Evolutionary conservation across 352 stramenopile species (phyloP).

Genomic region (Phytophthora foliorum): DNA sequence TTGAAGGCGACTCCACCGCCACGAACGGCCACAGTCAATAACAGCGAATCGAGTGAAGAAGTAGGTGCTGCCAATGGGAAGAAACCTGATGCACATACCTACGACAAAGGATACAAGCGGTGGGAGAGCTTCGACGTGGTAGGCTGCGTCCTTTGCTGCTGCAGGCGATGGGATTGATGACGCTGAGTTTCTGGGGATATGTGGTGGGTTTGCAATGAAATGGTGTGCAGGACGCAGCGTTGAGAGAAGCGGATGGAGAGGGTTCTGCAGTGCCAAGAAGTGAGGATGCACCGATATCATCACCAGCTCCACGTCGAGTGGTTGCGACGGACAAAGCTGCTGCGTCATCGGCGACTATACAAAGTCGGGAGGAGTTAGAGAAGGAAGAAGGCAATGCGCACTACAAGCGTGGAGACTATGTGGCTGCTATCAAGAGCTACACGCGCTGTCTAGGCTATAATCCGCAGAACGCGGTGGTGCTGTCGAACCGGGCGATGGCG

Average conservation of each 20-base stretch:
- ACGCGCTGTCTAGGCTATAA: constrained; percentile 86
- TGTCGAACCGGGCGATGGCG: constrained; percentile 93
- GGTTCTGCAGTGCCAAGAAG: not conserved
- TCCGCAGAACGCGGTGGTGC: constrained; percentile 72
- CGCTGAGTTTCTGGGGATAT: not conserved
- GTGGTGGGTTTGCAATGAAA: not conserved
- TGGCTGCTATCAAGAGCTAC: constrained; percentile 92
- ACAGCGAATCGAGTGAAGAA: not conserved
- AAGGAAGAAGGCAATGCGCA: constrained; percentile 93
- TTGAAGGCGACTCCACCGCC: constrained; percentile 28
- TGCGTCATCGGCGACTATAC: not conserved
- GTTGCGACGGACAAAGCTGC: constrained; percentile 11
- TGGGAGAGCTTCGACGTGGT: constrained; percentile 93
- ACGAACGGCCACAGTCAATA: constrained; percentile 22
- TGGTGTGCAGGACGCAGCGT: constrained; percentile 51
- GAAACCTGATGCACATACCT: constrained; percentile 74
- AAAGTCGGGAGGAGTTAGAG: constrained; percentile 77
- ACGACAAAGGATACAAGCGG: constrained; percentile 92
- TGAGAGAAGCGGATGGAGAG: constrained; percentile 52
- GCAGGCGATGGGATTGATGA: not conserved
- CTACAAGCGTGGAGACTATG: constrained; percentile 89
- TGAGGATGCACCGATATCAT: not conserved
- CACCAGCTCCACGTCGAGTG: constrained; percentile 7
- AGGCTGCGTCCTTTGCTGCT: constrained; percentile 9
- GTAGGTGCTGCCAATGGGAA: constrained; percentile 22